Evolutionary conservation across 306 rosid genomes (phyloP).

Genomic region (Cyclanthera cordifolia): DNA sequence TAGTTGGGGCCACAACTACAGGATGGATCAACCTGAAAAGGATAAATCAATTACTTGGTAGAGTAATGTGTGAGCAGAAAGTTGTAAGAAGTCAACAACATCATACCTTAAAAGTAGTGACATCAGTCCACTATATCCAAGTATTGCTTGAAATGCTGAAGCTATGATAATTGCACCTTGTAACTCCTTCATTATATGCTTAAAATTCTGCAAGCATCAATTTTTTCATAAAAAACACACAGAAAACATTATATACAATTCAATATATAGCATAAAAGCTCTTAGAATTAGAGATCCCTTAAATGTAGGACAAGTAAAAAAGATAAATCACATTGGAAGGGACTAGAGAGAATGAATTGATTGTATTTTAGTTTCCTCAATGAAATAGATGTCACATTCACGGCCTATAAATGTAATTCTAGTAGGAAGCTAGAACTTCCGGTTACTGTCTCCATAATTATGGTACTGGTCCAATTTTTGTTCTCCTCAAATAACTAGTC

Average conservation of each 20-base stretch:
- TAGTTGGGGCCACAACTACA: slow-evolving; percentile 88
- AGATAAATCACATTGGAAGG: neutral
- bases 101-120: slow-evolving; percentile 68
- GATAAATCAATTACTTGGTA: slow-evolving; percentile 1
- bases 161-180: slow-evolving; percentile 92
- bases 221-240: neutral
- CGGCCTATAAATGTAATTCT: neutral
- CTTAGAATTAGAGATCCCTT: neutral
- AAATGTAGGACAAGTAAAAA: neutral
- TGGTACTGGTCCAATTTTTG: neutral
- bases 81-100: slow-evolving; percentile 5
- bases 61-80: neutral
- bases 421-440: neutral
- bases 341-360: neutral
- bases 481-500: neutral
- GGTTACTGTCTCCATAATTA: neutral
- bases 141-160: slow-evolving; percentile 78
- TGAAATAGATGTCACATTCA: neutral
- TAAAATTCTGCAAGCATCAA: slow-evolving; percentile 57
- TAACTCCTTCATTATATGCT: slow-evolving; percentile 92
- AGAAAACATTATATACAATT: neutral
- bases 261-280: neutral
- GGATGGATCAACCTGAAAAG: slow-evolving; percentile 86
- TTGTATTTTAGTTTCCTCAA: neutral
- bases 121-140: slow-evolving; percentile 94